Base-by-base conservation (phyloP, 2,329 filamentous ascomycete species). In the Canariomyces notabilis region DNA sequence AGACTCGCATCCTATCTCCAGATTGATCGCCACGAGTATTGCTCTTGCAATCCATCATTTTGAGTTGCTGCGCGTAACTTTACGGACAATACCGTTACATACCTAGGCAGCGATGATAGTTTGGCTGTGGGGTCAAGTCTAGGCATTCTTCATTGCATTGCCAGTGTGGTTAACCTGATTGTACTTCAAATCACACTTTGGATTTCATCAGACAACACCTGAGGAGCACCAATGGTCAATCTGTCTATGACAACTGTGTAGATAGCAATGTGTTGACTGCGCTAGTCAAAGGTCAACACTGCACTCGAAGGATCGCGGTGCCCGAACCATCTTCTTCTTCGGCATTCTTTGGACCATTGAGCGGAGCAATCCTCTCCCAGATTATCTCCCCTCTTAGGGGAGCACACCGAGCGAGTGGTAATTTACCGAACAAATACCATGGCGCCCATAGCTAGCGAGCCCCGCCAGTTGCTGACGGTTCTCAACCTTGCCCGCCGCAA, bases 371-470 rank as follows among this genome's bases (percentile, higher is more conserved):
- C 8, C 4, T 29, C 14, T 29, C 26, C 7, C 9, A 11, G 26
- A 12, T 12, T 3, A 5, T 12, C 5, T 22, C 15, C n/a, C n/a
- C 15, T 15, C 16, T 42, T 12, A 49, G 23, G 15, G 6, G 4
- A 22, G 16, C n/a, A 31, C 12, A 29, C 37, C 11, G 21, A 8
- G 26, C 26, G 26, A 12, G 14, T 12, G 26, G 9, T 8, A 8
- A 29, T 3, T 8, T 9, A 29, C 26, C 9, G 7, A 12, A 12
- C 22, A 11, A 26, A 11, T 12, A 50, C 12, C 46, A 79, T 79
- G 76, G 74, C 76, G 47, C 76, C 76, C 42, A 66, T 75, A 41
- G 75, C 71, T 45, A 70, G 67, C 29, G 76, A 79, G 51, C 76
- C 76, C 39, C 72, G 75, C 48, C 75, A 77, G 54, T 62, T 80